Evolutionary conservation across 2,329 filamentous ascomycete genomes (phyloP), one percentile per base, ranked within the genome.

Genomic region (Botrytis fragariae): DNA sequence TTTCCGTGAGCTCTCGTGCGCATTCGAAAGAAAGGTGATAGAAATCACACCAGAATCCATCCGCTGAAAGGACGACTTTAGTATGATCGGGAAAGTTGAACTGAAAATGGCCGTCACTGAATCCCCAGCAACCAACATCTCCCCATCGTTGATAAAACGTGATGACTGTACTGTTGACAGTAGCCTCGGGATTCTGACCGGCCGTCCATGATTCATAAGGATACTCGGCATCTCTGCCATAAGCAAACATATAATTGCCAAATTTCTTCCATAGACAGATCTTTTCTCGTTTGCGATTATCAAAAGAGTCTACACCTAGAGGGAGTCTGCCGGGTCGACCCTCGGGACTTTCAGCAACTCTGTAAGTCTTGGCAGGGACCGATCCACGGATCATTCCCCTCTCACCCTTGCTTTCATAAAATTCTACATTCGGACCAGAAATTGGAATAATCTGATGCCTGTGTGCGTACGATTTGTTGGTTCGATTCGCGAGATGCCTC

Each of bases 81-180:
- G 93, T 95, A 81, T 96, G 93, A 77, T 96, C 93, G 3, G 93
- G 93, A 81, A 96, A 96, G 83, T 96, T 95, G 83, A 95, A 93
- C 85, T 93, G 92, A 77, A 95, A 86, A 78, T 93, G 92, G 3
- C 93, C 93, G 80, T 95, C 92, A 72, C 88, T 89, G 79, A 95
- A 95, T 68, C 90, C 90, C 92, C 92, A 95, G 82, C 93, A 92
- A 25, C 92, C 92, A 44, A 95, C 92, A 78, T 93, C 92, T 61
- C 93, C 92, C 74, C 93, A 91, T 65, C 93, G 87, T 83, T 95
- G 93, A 80, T 95, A 95, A 77, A 95, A 95, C 1, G 90, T 92
- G 62, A 95, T 91, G 69, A 94, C 84, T 76, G 90, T 89, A 54
- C 84, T 54, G 29, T 70, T 70, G 12, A 44, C 61, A 48, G 69